Base-by-base conservation (phyloP, 768 basidiomycete species). In the Suillus subaureus region DNA sequence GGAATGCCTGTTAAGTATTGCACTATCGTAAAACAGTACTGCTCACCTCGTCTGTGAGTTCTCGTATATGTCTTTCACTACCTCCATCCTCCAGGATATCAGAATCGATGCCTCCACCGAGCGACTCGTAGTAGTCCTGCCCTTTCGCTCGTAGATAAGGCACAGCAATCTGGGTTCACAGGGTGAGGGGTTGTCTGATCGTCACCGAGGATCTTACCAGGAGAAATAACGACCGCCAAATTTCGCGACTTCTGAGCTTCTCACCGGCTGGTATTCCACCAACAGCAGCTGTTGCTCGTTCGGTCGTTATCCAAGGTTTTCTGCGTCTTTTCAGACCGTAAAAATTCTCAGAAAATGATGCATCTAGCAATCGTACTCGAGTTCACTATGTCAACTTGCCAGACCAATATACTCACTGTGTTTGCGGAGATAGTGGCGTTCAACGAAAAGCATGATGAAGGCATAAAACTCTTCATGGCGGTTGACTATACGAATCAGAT, bases 401-500 rank as follows among this genome's bases (percentile, higher is more conserved):
- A 54, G 51, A 21, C 33, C 2, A 52, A 6, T 54, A 68, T 61
- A 76, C 90, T 66, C 67, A 96, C 96, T 88, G 71, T 96, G 88
- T 74, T 89, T 91, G 67, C 85, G 86, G 64, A 99, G 88, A 77
- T 97, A 96, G 79, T 97, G 89, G 18, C 89, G 83, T 79, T 99
- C 97, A 21, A 99, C 90, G 64, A 95, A 83, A 62, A 96, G 79
- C 90, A 99, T 93, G 67, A 97, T 82, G 16, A 85, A 69, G 1
- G 96, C 93, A 71, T 97, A 99, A 77, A 97, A 94, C 75, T 98
- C 96, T 76, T 99, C 97, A 81, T 99, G 97, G 39, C 88, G 82
- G 76, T 99, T 98, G 18, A 97, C 93, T 62, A 99, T 83, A 21
- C 90, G 89, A 51, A 99, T 79, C 37, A 99, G 85, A 77, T 98